Evolutionary conservation across 495 filamentous ascomycete species (phyloP), one percentile per base, ranked within the genome.

Genomic region (Aspergillus sclerotioniger): DNA sequence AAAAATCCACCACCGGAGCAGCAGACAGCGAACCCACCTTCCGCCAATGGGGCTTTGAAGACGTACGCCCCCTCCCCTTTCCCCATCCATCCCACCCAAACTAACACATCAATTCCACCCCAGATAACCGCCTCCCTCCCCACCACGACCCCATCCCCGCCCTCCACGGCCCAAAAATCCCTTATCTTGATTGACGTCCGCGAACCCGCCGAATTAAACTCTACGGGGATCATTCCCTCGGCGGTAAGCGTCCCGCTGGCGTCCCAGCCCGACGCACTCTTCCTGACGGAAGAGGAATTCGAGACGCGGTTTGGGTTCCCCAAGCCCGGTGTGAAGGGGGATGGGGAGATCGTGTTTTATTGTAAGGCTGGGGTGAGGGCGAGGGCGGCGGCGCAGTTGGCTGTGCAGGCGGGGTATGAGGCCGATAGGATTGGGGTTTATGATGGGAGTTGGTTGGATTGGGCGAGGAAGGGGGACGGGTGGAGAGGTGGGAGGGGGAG

Each of bases 291-390:
- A 0, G 88, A 89, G 13, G 91, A 96, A 58, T 98, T 98, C 60
- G 75, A 80, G 64, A 75, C 71, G 0, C 67, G 77, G 7, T 79
- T 80, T 48, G 77, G 76, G 9, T 80, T 71, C 47, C 65, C 75
- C 4, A 80, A 80, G 69, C 77, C 77, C 3, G 65, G 54, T 5
- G 61, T 53, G 3, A 67, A 59, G 33, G 55, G 44, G 51, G 35
- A 7, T 50, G 53, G 3, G 48, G 57, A 72, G 29, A 73, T 96
- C 10, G 84, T 97, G 2, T 94, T 97, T 64, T 98, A 96, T 69
- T 98, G 94, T 71, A 93, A 89, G 75, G 85, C 90, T 0, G 94
- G 94, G 3, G 91, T 97, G 56, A 80, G 94, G 71, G 89, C 88
- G 63, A 70, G 78, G 19, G 83, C 89, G 4, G 93, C 92, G n/a